Conservation (phyloP, 2,329 filamentous ascomycete species). For the Aulographum hederae region DNA sequence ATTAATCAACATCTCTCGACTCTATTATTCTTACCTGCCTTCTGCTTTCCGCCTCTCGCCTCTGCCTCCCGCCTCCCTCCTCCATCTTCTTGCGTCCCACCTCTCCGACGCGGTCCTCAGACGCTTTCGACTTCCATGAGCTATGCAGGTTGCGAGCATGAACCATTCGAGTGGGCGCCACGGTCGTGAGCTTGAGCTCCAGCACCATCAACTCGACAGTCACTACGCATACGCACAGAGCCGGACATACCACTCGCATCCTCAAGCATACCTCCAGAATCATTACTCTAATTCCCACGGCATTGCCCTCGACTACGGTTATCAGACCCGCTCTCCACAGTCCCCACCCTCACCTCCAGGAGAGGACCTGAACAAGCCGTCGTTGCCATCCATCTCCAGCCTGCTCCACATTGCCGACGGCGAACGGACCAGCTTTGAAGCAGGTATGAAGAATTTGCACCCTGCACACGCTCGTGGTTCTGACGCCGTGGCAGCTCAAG, state of each 20-base stretch:
- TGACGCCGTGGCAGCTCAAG: constrained; percentile 10
- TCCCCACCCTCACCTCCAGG: constrained; percentile 58
- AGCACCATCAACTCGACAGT: constrained; percentile 15
- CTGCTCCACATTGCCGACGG: constrained; percentile 68
- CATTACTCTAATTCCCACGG: constrained; percentile 6
- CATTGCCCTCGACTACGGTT: constrained; percentile 21
- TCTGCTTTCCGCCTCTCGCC: no score
- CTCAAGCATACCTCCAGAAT: constrained; percentile 2
- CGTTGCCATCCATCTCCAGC: constrained; percentile 83
- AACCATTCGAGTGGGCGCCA: constrained; percentile 22
- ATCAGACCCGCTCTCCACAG: constrained; percentile 28
- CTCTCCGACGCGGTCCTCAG: no score
- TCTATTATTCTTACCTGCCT: no score
- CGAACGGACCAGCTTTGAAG: constrained; percentile 14
- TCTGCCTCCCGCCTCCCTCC: no score
- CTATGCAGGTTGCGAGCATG: constrained; percentile 25
- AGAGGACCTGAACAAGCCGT: constrained; percentile 59
- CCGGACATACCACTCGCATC: constrained; percentile 11
- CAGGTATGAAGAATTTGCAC: background rate
- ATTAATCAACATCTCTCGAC: no score
- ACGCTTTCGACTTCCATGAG: constrained; percentile 11
- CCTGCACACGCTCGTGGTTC: background rate
- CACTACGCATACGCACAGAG: constrained; percentile 22
- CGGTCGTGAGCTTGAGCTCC: constrained; percentile 14
- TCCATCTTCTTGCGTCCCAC: no score